Conservation (phyloP, 257 asterid species). For the Ligustrum vulgare region DNA sequence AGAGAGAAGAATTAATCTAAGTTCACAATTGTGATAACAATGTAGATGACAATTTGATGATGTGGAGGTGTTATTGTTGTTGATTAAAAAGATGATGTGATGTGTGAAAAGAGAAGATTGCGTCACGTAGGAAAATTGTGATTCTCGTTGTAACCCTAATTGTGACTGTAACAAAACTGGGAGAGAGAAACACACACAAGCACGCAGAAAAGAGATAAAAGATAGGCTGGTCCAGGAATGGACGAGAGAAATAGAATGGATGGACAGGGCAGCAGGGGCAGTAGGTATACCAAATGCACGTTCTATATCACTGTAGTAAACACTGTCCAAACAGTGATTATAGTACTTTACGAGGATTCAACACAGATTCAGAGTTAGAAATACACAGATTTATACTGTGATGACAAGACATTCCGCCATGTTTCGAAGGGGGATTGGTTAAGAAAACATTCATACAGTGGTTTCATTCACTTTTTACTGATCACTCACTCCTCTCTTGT, state of each 20-base stretch:
- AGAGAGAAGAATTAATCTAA: too few species aligned
- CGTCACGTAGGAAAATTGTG: too few species aligned
- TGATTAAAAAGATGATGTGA: too few species aligned
- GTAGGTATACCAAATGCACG: constrained; percentile 5
- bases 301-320: neutral
- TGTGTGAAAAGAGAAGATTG: too few species aligned
- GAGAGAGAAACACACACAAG: constrained; percentile 8
- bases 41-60: too few species aligned
- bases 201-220: neutral
- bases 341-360: neutral
- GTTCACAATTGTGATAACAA: too few species aligned
- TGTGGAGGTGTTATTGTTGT: too few species aligned
- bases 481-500: neutral
- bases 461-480: neutral
- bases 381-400: neutral
- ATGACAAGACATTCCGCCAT: constrained; percentile 21
- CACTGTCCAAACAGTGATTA: neutral
- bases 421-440: constrained; percentile 33
- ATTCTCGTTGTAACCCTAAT: too few species aligned
- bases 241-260: constrained; percentile 11
- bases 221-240: constrained; percentile 15
- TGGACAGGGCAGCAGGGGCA: neutral
- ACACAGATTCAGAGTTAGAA: neutral
- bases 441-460: neutral
- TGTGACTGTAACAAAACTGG: too few species aligned